These are phyloP conservation scores for Acidomyces sp. DNA, from an alignment of 495 filamentous ascomycete genomes.

Conservation along the genomic window DNA sequence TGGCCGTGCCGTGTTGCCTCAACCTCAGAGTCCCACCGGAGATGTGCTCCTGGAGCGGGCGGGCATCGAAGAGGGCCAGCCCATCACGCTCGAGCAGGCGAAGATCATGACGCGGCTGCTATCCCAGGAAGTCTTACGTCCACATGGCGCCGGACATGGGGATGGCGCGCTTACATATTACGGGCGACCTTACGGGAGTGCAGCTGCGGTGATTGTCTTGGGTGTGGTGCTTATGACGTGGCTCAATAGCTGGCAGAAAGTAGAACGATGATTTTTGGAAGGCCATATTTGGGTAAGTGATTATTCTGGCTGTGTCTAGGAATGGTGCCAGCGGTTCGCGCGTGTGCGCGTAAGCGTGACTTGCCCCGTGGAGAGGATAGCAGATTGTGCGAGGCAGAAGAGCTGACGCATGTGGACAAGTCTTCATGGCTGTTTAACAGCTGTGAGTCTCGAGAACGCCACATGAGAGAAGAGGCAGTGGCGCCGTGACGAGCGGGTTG, in stretches of 20 bases:
- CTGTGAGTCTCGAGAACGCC: too few species aligned
- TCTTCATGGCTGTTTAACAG: too few species aligned
- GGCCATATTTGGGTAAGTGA: too few species aligned
- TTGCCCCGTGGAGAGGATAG: too few species aligned
- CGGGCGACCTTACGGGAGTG: constrained; percentile 69
- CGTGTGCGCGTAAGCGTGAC: too few species aligned
- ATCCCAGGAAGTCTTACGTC: constrained; percentile 31
- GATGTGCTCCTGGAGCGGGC: constrained; percentile 20
- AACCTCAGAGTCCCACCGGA: constrained; percentile 9
- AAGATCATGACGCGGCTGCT: constrained; percentile 32
- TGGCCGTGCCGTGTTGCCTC: constrained; percentile 9
- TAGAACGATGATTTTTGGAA: constrained; percentile 49
- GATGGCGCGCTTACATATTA: constrained; percentile 35
- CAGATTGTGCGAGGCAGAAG: too few species aligned
- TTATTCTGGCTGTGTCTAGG: too few species aligned
- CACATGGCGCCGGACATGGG: constrained; percentile 21
- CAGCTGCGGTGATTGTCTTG: constrained; percentile 77
- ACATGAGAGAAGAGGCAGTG: too few species aligned
- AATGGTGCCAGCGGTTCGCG: too few species aligned
- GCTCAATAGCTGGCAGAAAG: constrained; percentile 74
- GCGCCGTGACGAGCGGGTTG: too few species aligned
- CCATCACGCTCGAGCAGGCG: constrained; percentile 25
- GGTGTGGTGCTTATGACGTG: constrained; percentile 90
- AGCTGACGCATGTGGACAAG: too few species aligned
- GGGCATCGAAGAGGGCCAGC: constrained; percentile 22